Conservation (phyloP, 805 yeast genomes). For the Saturnispora hagleri region DNA sequence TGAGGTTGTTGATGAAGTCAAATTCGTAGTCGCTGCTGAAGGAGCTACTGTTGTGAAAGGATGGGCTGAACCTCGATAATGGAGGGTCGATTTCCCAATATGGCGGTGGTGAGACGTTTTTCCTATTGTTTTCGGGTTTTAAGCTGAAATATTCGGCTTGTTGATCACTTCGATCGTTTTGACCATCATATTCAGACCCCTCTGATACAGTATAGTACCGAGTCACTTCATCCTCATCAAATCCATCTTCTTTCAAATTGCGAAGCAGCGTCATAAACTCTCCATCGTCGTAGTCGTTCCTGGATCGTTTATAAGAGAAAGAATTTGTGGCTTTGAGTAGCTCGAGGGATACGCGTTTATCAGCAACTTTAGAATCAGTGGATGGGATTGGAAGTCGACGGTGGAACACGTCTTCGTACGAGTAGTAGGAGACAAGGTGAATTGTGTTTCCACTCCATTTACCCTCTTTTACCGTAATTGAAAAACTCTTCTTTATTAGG, state of each 20-base stretch:
- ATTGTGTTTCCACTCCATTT: slow-evolving; percentile 34
- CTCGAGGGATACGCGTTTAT: background rate
- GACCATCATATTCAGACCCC: background rate
- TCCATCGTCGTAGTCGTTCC: background rate
- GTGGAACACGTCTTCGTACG: slow-evolving; percentile 60
- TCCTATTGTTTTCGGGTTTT: background rate
- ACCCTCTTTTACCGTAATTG: slow-evolving; percentile 40
- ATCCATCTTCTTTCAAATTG: background rate
- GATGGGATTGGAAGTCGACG: slow-evolving; percentile 24
- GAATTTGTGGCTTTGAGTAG: background rate
- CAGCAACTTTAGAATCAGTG: background rate
- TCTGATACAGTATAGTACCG: background rate
- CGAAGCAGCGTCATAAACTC: background rate
- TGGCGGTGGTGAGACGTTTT: background rate
- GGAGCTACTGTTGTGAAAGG: background rate
- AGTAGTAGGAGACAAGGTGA: slow-evolving; percentile 74
- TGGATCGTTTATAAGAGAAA: background rate
- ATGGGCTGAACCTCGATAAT: background rate
- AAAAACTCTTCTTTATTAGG: slow-evolving; percentile 72
- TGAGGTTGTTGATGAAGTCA: background rate
- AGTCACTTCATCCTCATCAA: background rate
- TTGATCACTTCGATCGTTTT: background rate
- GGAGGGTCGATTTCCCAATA: background rate
- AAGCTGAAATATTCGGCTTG: background rate
- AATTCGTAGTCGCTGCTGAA: background rate